A percentile compares a stretch with the other conserved stretches of the same genome.
These are phyloP conservation scores for Starmerella kuoi DNA, from an alignment of 805 yeast genomes.

Conservation along the genomic window DNA sequence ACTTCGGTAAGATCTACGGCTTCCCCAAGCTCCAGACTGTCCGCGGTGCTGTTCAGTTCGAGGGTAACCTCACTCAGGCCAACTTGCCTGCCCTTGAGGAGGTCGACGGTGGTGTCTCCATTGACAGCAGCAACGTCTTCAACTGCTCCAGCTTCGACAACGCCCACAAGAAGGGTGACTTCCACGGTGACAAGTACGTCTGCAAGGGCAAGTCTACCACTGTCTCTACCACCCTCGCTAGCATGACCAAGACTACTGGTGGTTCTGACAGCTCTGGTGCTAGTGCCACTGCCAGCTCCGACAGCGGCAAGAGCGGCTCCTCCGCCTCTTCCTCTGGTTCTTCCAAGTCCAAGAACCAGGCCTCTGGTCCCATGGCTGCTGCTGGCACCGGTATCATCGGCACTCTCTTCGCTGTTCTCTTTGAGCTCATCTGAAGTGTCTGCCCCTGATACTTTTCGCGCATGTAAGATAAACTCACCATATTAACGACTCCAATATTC, in stretches of 20 bases:
- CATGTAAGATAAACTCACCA: no score
- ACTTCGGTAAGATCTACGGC: constrained; percentile 52
- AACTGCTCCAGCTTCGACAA: constrained; percentile 67
- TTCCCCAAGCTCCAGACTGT: constrained; percentile 62
- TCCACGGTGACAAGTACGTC: constrained; percentile 76
- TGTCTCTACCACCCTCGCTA: constrained; percentile 19
- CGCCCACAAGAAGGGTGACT: constrained; percentile 63
- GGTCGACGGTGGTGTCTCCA: constrained; percentile 85
- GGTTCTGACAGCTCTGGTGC: constrained; percentile 10
- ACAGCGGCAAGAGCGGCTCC: constrained; percentile 9
- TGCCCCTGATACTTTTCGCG: no score
- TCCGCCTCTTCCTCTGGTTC: constrained; percentile 5
- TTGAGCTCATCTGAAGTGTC: constrained; percentile 16
- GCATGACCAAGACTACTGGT: constrained; percentile 16
- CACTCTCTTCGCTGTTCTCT: constrained; percentile 14
- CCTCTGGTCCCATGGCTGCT: constrained; percentile 12
- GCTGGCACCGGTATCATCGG: constrained; percentile 19
- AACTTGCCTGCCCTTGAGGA: constrained; percentile 58
- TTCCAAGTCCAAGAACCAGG: constrained; percentile 16
- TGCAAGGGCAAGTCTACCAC: constrained; percentile 30
- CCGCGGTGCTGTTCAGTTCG: constrained; percentile 77
- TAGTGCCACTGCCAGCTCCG: constrained; percentile 7
- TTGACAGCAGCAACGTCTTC: constrained; percentile 54
- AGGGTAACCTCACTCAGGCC: constrained; percentile 73
- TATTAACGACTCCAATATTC: no score